Evolutionary conservation across 2,329 filamentous ascomycete genomes (phyloP).

Genomic region (Trichoderma atrobrunneum): DNA sequence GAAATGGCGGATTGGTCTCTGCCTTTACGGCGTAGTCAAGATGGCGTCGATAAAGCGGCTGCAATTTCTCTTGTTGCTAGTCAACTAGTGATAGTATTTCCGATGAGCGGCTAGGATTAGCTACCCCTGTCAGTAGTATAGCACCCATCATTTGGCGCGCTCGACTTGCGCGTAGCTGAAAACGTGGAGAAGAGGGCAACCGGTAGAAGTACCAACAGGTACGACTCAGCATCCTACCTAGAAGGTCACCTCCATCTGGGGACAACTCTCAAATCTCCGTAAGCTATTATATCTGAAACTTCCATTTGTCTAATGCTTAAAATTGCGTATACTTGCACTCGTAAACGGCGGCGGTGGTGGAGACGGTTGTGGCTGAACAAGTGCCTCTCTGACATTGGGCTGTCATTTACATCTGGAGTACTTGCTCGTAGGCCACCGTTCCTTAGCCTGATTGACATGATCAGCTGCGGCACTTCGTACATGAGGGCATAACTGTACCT

Average conservation of each 20-base stretch:
- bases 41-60: slow-evolving; percentile 4
- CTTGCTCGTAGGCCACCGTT: neutral
- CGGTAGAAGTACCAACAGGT: neutral
- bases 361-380: neutral
- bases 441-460: slow-evolving; percentile 10
- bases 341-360: neutral
- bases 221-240: neutral
- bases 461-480: slow-evolving; percentile 15
- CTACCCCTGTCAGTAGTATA: neutral
- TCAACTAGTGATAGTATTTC: neutral
- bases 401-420: neutral
- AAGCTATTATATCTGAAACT: neutral
- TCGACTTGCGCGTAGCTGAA: slow-evolving; percentile 7
- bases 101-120: slow-evolving; percentile 9
- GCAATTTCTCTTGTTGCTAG: neutral
- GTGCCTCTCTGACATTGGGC: neutral
- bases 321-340: neutral
- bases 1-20: neutral
- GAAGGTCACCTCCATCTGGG: neutral
- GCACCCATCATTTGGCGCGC: neutral
- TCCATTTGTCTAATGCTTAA: neutral
- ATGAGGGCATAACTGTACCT: slow-evolving; percentile 14
- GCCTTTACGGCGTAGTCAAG: neutral
- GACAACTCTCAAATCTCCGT: slow-evolving; percentile 7
- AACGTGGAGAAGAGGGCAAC: neutral